Evolutionary conservation across 108 stramenopile genomes (phyloP).

Genomic region (Skeletonema menzelii): DNA sequence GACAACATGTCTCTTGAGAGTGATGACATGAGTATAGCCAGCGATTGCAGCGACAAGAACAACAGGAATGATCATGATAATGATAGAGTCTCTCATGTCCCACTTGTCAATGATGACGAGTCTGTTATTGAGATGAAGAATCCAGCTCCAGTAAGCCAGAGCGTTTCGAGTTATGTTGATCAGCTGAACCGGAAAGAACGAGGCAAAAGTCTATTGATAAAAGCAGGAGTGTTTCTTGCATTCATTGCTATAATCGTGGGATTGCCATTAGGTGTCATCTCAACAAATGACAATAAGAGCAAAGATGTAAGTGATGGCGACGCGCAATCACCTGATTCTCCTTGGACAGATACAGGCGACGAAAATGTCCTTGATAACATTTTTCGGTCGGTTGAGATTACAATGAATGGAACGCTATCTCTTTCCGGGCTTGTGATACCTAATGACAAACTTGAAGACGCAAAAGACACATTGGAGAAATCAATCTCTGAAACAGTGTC

Average conservation of each 20-base stretch:
- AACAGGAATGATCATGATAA: not conserved
- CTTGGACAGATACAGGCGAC: not conserved
- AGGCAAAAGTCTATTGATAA: conserved; percentile 23
- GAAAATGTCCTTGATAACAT: conserved; percentile 8
- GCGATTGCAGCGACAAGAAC: not conserved
- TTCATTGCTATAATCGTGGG: conserved; percentile 34
- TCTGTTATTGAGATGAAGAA: conserved; percentile 37
- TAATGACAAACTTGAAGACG: not conserved
- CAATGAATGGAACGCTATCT: not conserved
- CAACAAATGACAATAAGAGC: conserved; percentile 9
- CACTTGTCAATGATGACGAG: conserved; percentile 48
- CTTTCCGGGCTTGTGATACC: not conserved
- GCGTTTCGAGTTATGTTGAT: conserved; percentile 38
- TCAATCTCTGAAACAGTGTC: not conserved
- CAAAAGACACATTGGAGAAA: not conserved
- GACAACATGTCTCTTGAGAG: conserved; percentile 19
- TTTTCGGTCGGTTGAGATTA: not conserved
- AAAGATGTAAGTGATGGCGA: not conserved
- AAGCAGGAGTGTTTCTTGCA: conserved; percentile 18
- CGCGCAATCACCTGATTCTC: not conserved
- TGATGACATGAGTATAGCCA: conserved; percentile 6
- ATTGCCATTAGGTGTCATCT: conserved; percentile 24
- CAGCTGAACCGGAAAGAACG: conserved; percentile 36
- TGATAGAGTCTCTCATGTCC: conserved; percentile 12
- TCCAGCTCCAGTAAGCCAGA: conserved; percentile 45